These are phyloP conservation scores for Fonticula alba DNA, from an alignment of 78 protist genomes.

Conservation along the genomic window DNA sequence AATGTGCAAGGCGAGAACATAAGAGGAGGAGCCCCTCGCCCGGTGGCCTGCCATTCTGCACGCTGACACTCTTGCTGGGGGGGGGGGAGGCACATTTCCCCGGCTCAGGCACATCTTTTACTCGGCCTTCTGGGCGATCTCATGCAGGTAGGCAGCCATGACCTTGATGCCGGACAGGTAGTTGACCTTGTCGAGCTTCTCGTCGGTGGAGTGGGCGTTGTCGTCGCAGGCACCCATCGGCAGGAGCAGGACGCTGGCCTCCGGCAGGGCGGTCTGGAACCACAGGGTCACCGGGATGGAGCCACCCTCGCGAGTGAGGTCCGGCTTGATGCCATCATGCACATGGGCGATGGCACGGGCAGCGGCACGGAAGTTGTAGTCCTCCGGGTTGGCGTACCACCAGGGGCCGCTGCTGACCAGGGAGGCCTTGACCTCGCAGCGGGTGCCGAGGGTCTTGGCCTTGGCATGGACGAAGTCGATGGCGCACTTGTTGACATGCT, in stretches of 20 bases:
- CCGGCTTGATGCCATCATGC: conserved; percentile 2
- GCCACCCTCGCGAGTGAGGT: conserved; percentile 13
- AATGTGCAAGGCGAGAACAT: too few relatives aligned
- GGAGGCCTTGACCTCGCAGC: background rate
- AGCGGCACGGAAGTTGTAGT: background rate
- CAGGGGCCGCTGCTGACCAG: background rate
- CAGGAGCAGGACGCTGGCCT: conserved; percentile 10
- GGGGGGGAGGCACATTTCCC: too few relatives aligned
- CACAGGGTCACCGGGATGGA: conserved; percentile 9
- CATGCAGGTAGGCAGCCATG: too few relatives aligned
- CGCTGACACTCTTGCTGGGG: too few relatives aligned
- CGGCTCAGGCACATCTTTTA: too few relatives aligned
- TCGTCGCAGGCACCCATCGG: conserved; percentile 17
- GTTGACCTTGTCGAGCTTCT: conserved; percentile 7
- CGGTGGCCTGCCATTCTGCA: too few relatives aligned
- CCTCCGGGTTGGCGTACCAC: background rate
- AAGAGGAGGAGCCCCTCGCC: too few relatives aligned
- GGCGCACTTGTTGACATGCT: background rate
- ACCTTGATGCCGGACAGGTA: conserved; percentile 17
- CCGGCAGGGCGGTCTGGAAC: conserved; percentile 3
- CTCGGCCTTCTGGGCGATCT: too few relatives aligned
- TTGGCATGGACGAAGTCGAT: background rate
- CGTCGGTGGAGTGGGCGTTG: conserved; percentile 18
- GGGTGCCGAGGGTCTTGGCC: background rate
- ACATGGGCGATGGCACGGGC: background rate